Percentiles rank a stretch among this genome's conserved stretches.
Conservation (phyloP, 1,284 basidiomycete genomes). For the Mycena sp. region DNA sequence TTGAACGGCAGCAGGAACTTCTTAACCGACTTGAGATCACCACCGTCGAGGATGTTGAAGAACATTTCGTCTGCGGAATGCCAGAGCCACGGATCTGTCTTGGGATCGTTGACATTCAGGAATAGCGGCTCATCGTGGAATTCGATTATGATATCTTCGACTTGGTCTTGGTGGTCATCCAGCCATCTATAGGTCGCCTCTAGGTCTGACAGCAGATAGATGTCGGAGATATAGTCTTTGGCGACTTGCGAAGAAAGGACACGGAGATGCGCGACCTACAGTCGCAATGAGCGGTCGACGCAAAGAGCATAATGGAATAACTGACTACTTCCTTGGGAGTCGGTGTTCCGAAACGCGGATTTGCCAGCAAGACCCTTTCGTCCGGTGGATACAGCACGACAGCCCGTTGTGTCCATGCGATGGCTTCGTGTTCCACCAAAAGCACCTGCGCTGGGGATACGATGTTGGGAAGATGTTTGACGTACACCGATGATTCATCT, state of each 20-base stretch:
- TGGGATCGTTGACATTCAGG: conserved; percentile 50
- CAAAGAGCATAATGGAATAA: not conserved
- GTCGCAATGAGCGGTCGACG: not conserved
- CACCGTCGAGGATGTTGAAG: conserved; percentile 44
- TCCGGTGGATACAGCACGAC: conserved; percentile 14
- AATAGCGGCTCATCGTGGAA: conserved; percentile 42
- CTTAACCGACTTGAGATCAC: conserved; percentile 40
- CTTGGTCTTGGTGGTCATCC: conserved; percentile 36
- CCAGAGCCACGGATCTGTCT: conserved; percentile 42
- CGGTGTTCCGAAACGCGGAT: conserved; percentile 21
- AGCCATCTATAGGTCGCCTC: conserved; percentile 51
- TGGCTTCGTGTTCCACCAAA: conserved; percentile 46
- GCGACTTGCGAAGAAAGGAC: conserved; percentile 42
- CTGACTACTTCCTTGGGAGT: conserved; percentile 23
- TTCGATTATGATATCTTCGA: conserved; percentile 23
- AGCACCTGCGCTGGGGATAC: conserved; percentile 37
- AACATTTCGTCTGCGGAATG: conserved; percentile 45
- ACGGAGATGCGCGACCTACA: conserved; percentile 50
- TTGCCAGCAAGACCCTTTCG: conserved; percentile 18
- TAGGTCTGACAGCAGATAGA: conserved; percentile 43
- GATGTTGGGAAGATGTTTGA: conserved; percentile 23
- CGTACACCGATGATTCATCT: conserved; percentile 23
- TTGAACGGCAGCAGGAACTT: conserved; percentile 43
- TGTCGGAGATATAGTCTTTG: conserved; percentile 35
- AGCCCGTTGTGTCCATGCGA: conserved; percentile 53